Conservation (phyloP, 2,329 filamentous ascomycete genomes). For the Neopestalotiopsis sp. region DNA sequence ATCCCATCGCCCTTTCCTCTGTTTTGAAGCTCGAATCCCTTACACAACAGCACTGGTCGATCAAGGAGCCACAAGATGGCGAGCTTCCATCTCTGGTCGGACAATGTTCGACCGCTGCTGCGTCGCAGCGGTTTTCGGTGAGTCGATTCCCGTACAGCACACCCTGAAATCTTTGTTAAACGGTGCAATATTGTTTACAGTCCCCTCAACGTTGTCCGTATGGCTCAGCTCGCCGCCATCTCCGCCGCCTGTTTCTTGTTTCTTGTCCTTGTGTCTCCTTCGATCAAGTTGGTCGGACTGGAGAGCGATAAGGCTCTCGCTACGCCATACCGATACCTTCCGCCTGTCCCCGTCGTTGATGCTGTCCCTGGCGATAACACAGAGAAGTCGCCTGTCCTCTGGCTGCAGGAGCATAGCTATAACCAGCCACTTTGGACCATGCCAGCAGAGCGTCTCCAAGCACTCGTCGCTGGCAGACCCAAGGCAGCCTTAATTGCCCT, state of each 20-base stretch:
- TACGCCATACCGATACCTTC: neutral
- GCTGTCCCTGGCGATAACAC: neutral
- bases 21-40: too few relatives aligned
- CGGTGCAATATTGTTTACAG: neutral
- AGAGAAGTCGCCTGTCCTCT: constrained; percentile 25
- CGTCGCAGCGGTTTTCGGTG: neutral
- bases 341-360: neutral
- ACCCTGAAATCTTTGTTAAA: neutral
- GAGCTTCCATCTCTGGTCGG: too few relatives aligned
- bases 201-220: neutral
- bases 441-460: constrained; percentile 24
- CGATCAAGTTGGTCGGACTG: neutral
- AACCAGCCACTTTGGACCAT: constrained; percentile 24
- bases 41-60: too few relatives aligned
- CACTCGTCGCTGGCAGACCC: constrained; percentile 35
- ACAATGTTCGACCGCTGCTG: neutral
- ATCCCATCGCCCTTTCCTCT: too few relatives aligned
- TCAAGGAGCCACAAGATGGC: too few relatives aligned
- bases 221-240: neutral
- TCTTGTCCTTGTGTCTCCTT: neutral
- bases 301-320: neutral
- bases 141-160: neutral
- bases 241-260: neutral
- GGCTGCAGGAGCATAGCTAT: constrained; percentile 36
- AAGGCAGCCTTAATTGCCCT: constrained; percentile 63